Percentiles rank a stretch among this genome's conserved stretches.
Conservation (phyloP, 73 alveolate genomes). For the Tetrahymena elliotti region DNA sequence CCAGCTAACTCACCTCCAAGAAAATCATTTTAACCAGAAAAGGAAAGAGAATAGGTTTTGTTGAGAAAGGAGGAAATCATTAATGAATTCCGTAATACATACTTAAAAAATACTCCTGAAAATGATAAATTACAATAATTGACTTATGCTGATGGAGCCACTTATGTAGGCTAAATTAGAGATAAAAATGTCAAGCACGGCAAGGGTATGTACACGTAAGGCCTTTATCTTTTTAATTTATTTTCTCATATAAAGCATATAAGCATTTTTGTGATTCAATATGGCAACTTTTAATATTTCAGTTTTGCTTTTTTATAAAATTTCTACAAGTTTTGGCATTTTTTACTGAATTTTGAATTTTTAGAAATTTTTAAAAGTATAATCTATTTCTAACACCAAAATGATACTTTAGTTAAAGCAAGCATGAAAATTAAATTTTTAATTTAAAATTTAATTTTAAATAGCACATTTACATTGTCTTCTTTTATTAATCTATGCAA, state of each 20-base stretch:
- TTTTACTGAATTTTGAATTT: neutral
- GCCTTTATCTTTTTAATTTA: neutral
- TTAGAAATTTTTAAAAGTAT: neutral
- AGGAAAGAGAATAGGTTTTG: neutral
- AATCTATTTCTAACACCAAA: no score
- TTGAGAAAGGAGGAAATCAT: neutral
- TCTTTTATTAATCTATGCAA: neutral
- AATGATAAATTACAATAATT: neutral
- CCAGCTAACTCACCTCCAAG: slow-evolving; percentile 3
- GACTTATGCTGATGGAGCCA: neutral
- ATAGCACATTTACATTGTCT: neutral
- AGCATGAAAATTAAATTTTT: no score
- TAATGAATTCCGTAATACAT: neutral
- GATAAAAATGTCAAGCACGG: neutral
- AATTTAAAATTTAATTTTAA: no score
- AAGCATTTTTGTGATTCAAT: neutral
- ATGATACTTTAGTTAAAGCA: neutral
- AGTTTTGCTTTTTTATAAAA: no score
- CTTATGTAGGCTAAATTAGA: neutral
- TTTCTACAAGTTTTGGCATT: neutral
- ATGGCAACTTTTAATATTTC: neutral
- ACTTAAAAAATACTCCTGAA: neutral
- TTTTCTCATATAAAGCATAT: neutral
- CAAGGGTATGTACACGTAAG: neutral
- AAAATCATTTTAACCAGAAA: neutral